Percentiles rank a stretch among this genome's conserved stretches.
These are phyloP conservation scores for Benincasa hispida DNA, from an alignment of 306 rosid genomes.

Conservation along the genomic window DNA sequence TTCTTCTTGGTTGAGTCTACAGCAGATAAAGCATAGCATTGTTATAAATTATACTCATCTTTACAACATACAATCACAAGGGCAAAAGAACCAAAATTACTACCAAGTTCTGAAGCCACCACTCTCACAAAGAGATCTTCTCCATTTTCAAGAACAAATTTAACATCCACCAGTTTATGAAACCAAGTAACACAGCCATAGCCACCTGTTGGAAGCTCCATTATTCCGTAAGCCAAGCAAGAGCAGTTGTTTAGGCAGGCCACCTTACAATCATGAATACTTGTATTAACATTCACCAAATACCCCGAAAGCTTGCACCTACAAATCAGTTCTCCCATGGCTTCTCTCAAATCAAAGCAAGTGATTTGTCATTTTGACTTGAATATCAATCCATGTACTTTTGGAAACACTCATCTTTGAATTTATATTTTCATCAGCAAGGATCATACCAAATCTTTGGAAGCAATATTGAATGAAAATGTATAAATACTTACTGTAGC, in stretches of 20 bases:
- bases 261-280: not conserved
- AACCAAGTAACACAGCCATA: conserved; percentile 20
- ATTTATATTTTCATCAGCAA: not conserved
- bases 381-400: not conserved
- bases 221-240: conserved; percentile 16
- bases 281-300: no score
- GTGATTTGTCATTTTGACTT: not conserved
- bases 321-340: no score
- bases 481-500: not conserved
- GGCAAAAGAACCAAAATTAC: no score
- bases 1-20: not conserved
- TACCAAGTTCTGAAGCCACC: conserved; percentile 8
- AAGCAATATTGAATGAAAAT: not conserved
- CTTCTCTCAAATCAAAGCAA: not conserved
- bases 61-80: not conserved
- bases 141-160: not conserved
- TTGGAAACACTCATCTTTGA: not conserved
- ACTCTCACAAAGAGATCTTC: not conserved
- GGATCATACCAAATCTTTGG: not conserved
- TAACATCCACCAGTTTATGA: conserved; percentile 14
- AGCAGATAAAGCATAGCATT: not conserved
- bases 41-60: not conserved
- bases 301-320: no score
- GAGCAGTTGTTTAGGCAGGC: conserved; percentile 17
- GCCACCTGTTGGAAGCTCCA: not conserved